These are phyloP conservation scores for Leavenworthia alabamica DNA, from an alignment of 345 rosid species.

Conservation along the genomic window DNA sequence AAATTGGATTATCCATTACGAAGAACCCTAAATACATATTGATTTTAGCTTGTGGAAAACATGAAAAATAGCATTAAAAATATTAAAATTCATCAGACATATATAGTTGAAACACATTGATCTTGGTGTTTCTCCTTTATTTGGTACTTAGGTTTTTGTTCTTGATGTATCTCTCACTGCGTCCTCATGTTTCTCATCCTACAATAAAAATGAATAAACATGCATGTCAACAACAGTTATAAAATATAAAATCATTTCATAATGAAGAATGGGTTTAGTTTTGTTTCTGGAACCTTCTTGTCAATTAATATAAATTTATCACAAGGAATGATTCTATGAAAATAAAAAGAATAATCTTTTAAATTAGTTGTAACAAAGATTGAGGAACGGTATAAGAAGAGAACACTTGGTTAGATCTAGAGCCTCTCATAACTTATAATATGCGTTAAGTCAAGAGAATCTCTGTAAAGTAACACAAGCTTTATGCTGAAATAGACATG, in stretches of 20 bases:
- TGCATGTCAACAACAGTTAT: neutral
- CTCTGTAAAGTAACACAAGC: constrained; percentile 29
- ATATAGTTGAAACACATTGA: neutral
- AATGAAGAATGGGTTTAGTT: neutral
- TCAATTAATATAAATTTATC: too few species aligned
- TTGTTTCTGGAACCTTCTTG: too few species aligned
- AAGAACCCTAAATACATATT: constrained; percentile 24
- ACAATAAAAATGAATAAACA: neutral
- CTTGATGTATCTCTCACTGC: constrained; percentile 22
- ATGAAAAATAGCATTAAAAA: constrained; percentile 3
- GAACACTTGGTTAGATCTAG: constrained; percentile 20
- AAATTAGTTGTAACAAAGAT: neutral
- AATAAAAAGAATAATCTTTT: too few species aligned
- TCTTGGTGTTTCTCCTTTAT: constrained; percentile 21
- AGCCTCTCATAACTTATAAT: constrained; percentile 19
- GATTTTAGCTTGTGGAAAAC: neutral
- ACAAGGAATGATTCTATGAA: too few species aligned
- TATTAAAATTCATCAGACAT: neutral
- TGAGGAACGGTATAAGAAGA: constrained; percentile 22
- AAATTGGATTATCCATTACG: constrained; percentile 12
- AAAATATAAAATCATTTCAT: neutral
- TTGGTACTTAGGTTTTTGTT: neutral
- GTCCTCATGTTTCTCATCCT: constrained; percentile 55
- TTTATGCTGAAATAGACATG: constrained; percentile 23
- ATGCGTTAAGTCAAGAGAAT: constrained; percentile 25